Percentiles rank a stretch among this genome's conserved stretches.
phyloP scores from a whole-genome alignment of 176 grass and related monocot species.

The Triticum urartu region DNA sequence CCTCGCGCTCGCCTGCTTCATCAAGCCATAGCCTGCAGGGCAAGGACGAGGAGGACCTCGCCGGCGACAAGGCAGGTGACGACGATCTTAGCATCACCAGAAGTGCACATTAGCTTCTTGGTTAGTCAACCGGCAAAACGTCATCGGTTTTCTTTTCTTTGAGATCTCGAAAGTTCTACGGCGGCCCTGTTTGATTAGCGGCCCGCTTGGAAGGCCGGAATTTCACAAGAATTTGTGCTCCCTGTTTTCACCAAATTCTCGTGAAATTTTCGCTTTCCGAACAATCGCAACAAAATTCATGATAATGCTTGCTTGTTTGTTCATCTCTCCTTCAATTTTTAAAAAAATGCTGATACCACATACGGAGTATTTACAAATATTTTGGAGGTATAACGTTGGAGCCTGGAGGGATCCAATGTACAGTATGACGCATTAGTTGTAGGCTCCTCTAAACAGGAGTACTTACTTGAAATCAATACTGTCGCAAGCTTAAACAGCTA shows the following conservation, averaged over 20 bases:
- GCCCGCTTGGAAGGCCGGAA: background rate
- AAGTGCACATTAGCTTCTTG: background rate
- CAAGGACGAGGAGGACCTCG: background rate
- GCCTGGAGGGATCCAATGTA: background rate
- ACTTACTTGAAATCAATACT: background rate
- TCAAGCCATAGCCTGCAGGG: background rate
- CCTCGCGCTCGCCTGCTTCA: background rate
- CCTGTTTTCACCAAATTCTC: background rate
- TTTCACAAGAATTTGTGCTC: background rate
- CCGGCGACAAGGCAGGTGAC: background rate
- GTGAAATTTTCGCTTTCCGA: background rate
- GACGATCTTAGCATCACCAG: background rate
- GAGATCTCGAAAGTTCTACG: background rate
- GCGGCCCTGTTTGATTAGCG: background rate
- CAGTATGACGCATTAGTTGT: background rate
- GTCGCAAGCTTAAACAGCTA: conserved; percentile 3
- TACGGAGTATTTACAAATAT: background rate
- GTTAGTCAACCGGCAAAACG: background rate
- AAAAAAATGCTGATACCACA: too few relatives aligned
- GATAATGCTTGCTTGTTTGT: too few relatives aligned
- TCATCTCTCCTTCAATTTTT: background rate
- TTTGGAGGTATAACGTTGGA: background rate
- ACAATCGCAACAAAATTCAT: background rate
- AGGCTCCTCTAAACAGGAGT: background rate
- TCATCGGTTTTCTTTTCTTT: background rate